Evolutionary conservation across 352 stramenopile genomes (phyloP).

Genomic region (Saprolegnia diclina): DNA sequence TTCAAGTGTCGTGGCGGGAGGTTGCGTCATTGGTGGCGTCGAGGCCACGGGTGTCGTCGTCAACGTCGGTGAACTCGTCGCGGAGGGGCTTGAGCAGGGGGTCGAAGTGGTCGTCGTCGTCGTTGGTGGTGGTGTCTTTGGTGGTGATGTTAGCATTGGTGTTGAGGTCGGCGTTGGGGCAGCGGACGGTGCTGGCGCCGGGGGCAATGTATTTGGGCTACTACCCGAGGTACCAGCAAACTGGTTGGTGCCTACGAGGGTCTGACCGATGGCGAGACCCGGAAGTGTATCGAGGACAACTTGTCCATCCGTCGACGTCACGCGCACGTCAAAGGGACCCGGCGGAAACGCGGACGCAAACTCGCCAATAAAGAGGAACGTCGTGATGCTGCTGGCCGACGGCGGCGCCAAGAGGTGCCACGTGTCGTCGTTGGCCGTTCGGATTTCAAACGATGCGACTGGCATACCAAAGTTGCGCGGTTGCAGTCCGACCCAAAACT

Average conservation of each 20-base stretch:
- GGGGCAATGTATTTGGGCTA: neutral
- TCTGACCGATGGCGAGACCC: neutral
- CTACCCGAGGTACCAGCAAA: neutral
- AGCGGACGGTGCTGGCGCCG: neutral
- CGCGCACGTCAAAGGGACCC: conserved; percentile 10
- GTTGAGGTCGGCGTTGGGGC: neutral
- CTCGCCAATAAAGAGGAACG: conserved; percentile 11
- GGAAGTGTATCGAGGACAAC: conserved; percentile 16
- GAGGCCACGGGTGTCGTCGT: no score
- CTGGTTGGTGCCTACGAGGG: conserved; percentile 6
- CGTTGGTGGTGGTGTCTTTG: neutral
- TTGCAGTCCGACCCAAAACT: conserved; percentile 11
- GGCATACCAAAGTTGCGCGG: conserved; percentile 15
- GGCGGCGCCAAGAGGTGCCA: neutral
- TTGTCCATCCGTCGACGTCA: neutral
- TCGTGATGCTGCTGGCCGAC: neutral
- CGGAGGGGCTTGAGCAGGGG: neutral
- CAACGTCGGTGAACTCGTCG: no score
- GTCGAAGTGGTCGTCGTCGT: neutral
- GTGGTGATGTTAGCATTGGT: neutral
- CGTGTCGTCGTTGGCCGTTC: neutral
- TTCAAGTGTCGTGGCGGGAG: neutral
- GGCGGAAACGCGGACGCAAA: neutral
- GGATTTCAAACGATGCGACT: neutral
- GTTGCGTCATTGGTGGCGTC: neutral